Base-by-base conservation (phyloP, 2,329 filamentous ascomycete species). In the Aspergillus floridensis region DNA sequence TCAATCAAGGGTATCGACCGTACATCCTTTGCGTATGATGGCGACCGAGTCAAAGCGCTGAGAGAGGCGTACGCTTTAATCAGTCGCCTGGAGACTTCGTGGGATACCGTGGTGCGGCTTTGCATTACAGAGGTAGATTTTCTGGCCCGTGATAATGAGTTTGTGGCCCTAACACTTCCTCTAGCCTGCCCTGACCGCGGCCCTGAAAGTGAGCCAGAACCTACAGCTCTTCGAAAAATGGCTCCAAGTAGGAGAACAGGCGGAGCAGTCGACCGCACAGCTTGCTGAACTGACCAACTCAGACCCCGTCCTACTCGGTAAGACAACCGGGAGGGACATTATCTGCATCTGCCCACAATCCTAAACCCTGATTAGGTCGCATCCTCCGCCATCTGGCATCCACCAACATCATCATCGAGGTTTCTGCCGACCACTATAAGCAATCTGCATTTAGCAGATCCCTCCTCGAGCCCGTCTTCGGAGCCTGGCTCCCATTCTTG, bases 31-130 rank as follows among this genome's bases (percentile, higher is more conserved):
- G 31, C 11, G 12, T 35, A 35, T 10, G 49, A 58, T 21, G 56
- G 49, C 11, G 56, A 58, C 29, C 56, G 56, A 7, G 53, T 48
- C 21, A 53, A 58, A 8, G 49, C 49, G n/a, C 41, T 58, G 12
- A 16, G 16, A 4, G 56, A 50, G 12, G 56, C 56, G 19, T 58
- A 58, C 41, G 29, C 35, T 16, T 31, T 58, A 11, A 50, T 58
- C 21, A 53, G 38, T n/a, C 56, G 49, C 4, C 44, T 58, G 8
- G 56, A 58, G 50, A 58, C 56, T 6, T 44, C 56, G 48, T 58
- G 56, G 56, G 56, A 58, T 31, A 58, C 49, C 11, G 44, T 53
- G 10, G 56, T 44, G n/a, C 35, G 49, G 4, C 35, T 58, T 6
- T 53, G 56, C 19, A 41, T 58, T 32, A 53, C 38, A 16, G 11